Base-by-base conservation (phyloP, 176 grass and related monocot species). In the Tillandsia fasciculata region DNA sequence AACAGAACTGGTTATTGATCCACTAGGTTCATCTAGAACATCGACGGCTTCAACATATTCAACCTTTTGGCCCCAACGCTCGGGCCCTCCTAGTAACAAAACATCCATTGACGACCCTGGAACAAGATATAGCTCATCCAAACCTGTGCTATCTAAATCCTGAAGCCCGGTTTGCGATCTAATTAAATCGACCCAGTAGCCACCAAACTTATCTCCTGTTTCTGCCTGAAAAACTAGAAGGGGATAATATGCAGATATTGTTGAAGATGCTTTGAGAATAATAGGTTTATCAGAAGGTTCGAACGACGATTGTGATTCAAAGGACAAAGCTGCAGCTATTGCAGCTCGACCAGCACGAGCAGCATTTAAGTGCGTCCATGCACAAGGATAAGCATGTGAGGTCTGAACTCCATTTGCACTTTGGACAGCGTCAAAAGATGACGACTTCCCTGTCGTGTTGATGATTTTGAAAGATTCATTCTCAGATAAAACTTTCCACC, bases 41-140 rank as follows among this genome's bases (percentile, higher is more conserved):
- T 90, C 73, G 53, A 92, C 68, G 50, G 72, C 87, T 79, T 96
- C 93, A 5, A 90, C 72, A 84, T 89, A 96, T 65, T 90, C 89
- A 71, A 90, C 77, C 68, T 58, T 66, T 69, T 80, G 79, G 64
- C 88, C 82, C 93, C 93, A 96, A 50, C 63, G 69, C n/a, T 96
- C 83, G 72, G 93, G 93, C 12, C 93, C 93, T 74, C 93, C 93
- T 85, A 81, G 76, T 76, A 96, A 83, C 64, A 83, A 57, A 11
- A 96, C 67, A 81, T 92, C 76, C 93, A 96, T 96, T 50, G 76
- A 71, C 76, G 93, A 96, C 70, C 93, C 88, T 75, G 88, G 88
- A 89, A 89, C 88, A 73, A 96, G 77, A 68, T 89, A 89, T 27
- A 96, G 70, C 53, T 96, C 86, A 71, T 87, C 81, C 18, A 79